A percentile compares a stretch with the other conserved stretches of the same genome.
Conservation (phyloP, 805 yeast genomes). For the Candida chauliodis region DNA sequence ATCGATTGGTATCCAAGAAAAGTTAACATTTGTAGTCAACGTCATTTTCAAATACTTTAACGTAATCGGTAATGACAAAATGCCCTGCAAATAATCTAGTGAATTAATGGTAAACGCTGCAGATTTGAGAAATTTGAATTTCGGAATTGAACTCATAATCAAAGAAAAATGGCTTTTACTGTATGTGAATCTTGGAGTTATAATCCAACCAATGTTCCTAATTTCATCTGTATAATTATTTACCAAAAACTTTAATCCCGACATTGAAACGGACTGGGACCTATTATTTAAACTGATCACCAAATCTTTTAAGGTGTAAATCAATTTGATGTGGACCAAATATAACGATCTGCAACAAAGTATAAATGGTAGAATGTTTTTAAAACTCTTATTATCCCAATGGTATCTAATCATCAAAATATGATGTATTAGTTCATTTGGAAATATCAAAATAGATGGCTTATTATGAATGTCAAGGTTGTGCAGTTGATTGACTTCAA, state of each 20-base stretch:
- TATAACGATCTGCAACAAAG: constrained; percentile 3
- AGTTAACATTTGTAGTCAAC: background rate
- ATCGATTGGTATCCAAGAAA: background rate
- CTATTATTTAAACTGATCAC: background rate
- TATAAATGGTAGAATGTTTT: constrained; percentile 1
- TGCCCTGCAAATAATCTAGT: background rate
- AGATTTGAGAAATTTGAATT: background rate
- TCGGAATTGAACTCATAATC: background rate
- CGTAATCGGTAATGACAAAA: background rate
- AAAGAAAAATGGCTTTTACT: background rate
- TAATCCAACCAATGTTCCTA: background rate
- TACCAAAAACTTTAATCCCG: background rate
- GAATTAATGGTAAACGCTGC: background rate
- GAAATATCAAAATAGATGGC: background rate
- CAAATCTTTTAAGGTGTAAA: constrained; percentile 2
- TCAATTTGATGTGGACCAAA: background rate
- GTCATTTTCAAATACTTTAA: background rate
- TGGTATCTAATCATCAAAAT: background rate
- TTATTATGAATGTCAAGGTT: background rate
- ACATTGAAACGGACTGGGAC: background rate
- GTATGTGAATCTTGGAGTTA: constrained; percentile 1
- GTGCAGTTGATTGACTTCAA: too few relatives aligned
- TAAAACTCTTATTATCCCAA: background rate
- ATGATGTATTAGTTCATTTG: constrained; percentile 1
- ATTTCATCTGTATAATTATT: background rate